phyloP scores from a whole-genome alignment of 2,329 filamentous ascomycete species.

The Ophiocordyceps camponoti-rufipedis region DNA sequence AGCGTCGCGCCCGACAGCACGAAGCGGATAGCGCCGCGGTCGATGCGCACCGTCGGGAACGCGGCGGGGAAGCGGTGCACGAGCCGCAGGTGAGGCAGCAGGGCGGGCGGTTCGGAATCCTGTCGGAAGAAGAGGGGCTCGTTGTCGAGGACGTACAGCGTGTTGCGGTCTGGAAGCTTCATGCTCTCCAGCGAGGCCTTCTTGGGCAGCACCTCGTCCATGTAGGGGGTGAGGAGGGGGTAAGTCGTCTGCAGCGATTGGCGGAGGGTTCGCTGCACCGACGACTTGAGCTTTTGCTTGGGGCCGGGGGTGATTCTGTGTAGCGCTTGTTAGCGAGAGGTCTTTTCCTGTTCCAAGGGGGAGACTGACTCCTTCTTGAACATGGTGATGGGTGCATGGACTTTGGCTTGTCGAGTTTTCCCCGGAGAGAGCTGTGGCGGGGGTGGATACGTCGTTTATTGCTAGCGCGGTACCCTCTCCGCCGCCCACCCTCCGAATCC shows the following conservation, averaged over 20 bases:
- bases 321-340: background rate
- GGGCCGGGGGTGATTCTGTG: slow-evolving; percentile 54
- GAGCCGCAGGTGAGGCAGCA: slow-evolving; percentile 76
- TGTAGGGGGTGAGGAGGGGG: slow-evolving; percentile 68
- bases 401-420: background rate
- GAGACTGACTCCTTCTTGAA: slow-evolving; percentile 75
- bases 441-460: background rate
- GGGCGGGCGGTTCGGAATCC: slow-evolving; percentile 44
- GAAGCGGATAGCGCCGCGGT: slow-evolving; percentile 91
- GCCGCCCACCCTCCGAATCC: no score
- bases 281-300: slow-evolving; percentile 96
- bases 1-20: slow-evolving; percentile 84
- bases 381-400: slow-evolving; percentile 29
- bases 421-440: background rate
- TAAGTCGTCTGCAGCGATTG: slow-evolving; percentile 68
- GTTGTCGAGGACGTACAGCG: slow-evolving; percentile 66
- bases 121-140: slow-evolving; percentile 86
- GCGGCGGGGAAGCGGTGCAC: slow-evolving; percentile 78
- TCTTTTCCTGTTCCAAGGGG: background rate
- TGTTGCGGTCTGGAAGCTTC: slow-evolving; percentile 81
- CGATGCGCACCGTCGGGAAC: slow-evolving; percentile 75
- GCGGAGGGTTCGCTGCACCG: slow-evolving; percentile 74
- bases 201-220: slow-evolving; percentile 90
- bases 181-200: slow-evolving; percentile 80
- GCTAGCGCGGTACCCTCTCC: background rate